A percentile compares a stretch with the other conserved stretches of the same genome.
These are phyloP conservation scores for Leccinum fallax DNA, from an alignment of 1,284 basidiomycete species.

Conservation along the genomic window DNA sequence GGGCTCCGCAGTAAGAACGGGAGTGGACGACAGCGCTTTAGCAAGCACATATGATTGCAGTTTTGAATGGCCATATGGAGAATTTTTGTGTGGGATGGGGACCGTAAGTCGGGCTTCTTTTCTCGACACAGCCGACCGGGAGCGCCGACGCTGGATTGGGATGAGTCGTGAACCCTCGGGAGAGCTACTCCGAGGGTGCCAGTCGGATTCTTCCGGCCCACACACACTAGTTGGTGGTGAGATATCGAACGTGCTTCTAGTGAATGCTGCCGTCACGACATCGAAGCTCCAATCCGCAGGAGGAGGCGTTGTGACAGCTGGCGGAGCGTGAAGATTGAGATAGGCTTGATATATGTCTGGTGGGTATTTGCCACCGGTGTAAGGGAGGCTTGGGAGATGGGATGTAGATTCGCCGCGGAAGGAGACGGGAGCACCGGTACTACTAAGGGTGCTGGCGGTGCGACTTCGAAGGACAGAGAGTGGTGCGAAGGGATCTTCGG, in stretches of 20 bases:
- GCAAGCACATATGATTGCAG: slow-evolving; percentile 32
- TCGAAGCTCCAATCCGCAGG: slow-evolving; percentile 6
- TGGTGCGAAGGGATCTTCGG: slow-evolving; percentile 37
- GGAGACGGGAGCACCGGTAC: slow-evolving; percentile 30
- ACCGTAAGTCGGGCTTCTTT: slow-evolving; percentile 32
- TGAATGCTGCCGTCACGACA: slow-evolving; percentile 25
- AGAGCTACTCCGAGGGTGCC: slow-evolving; percentile 8
- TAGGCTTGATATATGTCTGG: slow-evolving; percentile 36
- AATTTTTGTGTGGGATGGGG: slow-evolving; percentile 31
- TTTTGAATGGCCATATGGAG: slow-evolving; percentile 35
- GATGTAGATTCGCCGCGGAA: slow-evolving; percentile 36
- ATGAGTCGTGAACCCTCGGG: slow-evolving; percentile 14
- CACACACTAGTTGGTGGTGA: slow-evolving; percentile 9
- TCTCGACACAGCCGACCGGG: slow-evolving; percentile 36
- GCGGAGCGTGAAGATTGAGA: slow-evolving; percentile 16
- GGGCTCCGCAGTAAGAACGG: slow-evolving; percentile 33
- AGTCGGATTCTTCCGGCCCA: slow-evolving; percentile 15
- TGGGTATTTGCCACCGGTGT: slow-evolving; percentile 35
- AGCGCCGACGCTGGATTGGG: slow-evolving; percentile 35
- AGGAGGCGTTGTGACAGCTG: slow-evolving; percentile 13
- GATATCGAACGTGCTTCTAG: slow-evolving; percentile 28
- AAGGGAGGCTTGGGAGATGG: slow-evolving; percentile 35
- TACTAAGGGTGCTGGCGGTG: slow-evolving; percentile 37
- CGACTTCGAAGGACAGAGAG: slow-evolving; percentile 37
- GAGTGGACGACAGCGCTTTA: slow-evolving; percentile 30